Base-by-base conservation (phyloP, 371 early-diverging fungal species). In the Saksenaea vasiformis region DNA sequence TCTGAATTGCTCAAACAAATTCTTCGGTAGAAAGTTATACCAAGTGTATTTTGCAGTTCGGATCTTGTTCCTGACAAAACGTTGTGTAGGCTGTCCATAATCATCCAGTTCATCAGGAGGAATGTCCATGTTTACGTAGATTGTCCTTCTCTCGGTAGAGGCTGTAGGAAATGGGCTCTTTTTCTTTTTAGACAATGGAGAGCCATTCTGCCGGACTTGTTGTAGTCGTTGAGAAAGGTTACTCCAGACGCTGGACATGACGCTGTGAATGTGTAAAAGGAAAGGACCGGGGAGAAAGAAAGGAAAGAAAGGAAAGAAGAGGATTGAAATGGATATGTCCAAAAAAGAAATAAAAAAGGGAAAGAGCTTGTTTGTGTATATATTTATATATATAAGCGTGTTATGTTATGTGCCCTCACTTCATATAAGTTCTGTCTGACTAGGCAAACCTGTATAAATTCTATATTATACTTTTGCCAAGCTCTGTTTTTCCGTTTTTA, bases 1-100 rank as follows among this genome's bases (percentile, higher is more conserved):
- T 54, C 93, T 84, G 64, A 98, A 94, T 73, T 99, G 99, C 65
- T 93, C 93, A 58, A 91, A 87, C 7, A 99, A 73, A 68, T 99
- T 95, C 68, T 92, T 90, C 37, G 99, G 99, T 56, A 99, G 53
- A 69, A 99, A 99, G 0, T 91, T 91, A 56, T 90, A 70, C 58
- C 88, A 75, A 35, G 91, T 95, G 78, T 91, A 98, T 77, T 90
- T 95, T 51, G 94, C 90, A 44, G 92, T 95, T 58, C 77, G 84
- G 66, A 95, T 89, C 36, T 85, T 83, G 77, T 95, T 95, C 67
- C 85, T 73, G 26, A 74, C 56, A 43, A 63, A 78, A 8, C 35
- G 17, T 27, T 56, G 57, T 0, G 60, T 67, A 0, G 80, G 80
- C 58, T 80, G 80, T 13, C 73, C 76, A 60, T 75, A 80, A 39